Base-by-base conservation (phyloP, 257 asterid genomes). In the Fraxinus anomala region DNA sequence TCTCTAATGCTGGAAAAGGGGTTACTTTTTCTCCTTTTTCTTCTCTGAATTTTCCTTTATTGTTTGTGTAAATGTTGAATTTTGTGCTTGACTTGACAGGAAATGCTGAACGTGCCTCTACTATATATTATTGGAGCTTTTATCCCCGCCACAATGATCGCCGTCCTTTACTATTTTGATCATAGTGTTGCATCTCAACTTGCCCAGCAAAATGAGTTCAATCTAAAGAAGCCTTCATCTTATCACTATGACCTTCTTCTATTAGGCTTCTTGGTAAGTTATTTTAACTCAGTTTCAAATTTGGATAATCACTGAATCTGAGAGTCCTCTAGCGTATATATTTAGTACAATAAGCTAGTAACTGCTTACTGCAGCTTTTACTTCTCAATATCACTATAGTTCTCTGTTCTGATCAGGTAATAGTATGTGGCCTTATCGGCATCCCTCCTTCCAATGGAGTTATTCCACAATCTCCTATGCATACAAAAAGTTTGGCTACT, bases 401-500 rank as follows among this genome's bases (percentile, higher is more conserved):
- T 49, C n/a, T 51, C 23, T 17, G 23, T 51, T 51, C 9, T 51
- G 61, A 70, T 31, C 81, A 95, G 99, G 96, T 91, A 82, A 89
- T 96, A 80, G 36, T 92, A 73, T 96, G 99, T 34, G 99, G 99
- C 72, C 97, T 96, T 68, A 74, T 90, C 16, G 99, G 99, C 83
- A 91, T 96, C 78, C 99, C 99, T 88, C 99, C 99, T 72, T 84
- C 99, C 37, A 96, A 96, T 81, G 99, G 99, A 69, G 99, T 96
- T 73, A 93, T 96, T 80, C 99, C 99, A 1, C 99, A 96, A 84
- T 93, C 98, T 26, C 99, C 99, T 4, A 96, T 96, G 99, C 99
- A 96, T 79, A 96, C 99, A 0, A 96, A 91, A 82, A 93, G 97
- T 80, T 82, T 96, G 84, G 99, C 99, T 68, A 93, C 98, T 72